phyloP scores from a whole-genome alignment of 257 asterid species.

The Solanum bulbocastanum region DNA sequence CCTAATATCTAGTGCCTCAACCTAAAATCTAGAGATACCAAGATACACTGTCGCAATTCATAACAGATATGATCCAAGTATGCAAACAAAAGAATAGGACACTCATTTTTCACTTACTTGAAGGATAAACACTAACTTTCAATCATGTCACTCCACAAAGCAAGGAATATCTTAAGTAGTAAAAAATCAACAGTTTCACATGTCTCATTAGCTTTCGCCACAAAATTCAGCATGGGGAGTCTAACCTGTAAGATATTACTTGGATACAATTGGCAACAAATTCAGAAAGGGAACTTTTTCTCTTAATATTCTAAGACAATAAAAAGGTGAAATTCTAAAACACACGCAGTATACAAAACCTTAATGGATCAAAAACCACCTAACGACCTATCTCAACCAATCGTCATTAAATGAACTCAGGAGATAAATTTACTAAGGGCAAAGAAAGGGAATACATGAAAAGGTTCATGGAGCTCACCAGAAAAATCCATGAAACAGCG shows the following conservation, averaged over 20 bases:
- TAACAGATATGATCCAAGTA: neutral
- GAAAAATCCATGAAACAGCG: slow-evolving; percentile 65
- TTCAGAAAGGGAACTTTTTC: neutral
- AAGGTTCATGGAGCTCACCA: slow-evolving; percentile 17
- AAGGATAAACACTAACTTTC: neutral
- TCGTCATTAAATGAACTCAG: neutral
- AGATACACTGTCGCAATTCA: neutral
- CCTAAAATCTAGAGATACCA: neutral
- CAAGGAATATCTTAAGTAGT: neutral
- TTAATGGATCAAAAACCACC: neutral
- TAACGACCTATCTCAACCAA: neutral
- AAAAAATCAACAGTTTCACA: neutral
- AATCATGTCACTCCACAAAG: neutral
- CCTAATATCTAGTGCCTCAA: neutral
- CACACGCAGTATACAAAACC: neutral
- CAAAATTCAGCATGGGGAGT: neutral
- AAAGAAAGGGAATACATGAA: neutral
- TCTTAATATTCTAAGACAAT: neutral
- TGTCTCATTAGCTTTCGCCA: neutral
- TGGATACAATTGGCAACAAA: neutral
- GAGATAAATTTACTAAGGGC: neutral
- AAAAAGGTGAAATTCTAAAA: neutral
- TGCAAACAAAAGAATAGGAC: neutral
- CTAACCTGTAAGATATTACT: neutral
- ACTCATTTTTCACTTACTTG: neutral